Evolutionary conservation across 2,329 filamentous ascomycete species (phyloP), one percentile per base, ranked within the genome.

Genomic region (Trichoderma simmonsii): DNA sequence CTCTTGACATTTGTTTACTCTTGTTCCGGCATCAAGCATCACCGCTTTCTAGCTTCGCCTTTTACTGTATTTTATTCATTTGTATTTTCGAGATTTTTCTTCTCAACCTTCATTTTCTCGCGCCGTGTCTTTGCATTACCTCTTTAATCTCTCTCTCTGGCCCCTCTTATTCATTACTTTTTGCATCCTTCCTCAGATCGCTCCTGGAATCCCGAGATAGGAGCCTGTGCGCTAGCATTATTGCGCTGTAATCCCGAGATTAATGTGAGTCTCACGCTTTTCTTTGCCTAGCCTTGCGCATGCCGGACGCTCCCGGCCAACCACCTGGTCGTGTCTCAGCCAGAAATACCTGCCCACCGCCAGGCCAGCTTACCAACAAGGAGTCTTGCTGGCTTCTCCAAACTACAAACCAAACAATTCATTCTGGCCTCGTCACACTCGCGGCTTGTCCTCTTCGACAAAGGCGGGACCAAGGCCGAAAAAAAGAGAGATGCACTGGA

Each of bases 231-330:
- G 54, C 66, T 65, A 34, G 36, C 56, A 60, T 34, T 59, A 36
- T 68, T 64, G 77, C 74, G 30, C 48, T 60, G 34, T 32, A 43
- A 64, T 65, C 28, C 71, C 71, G 77, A 80, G 72, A 80, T 81
- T 78, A 80, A 81, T 81, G 80, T 81, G 78, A 81, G 80, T 81
- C 75, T 74, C 74, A 77, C 68, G 75, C 75, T 56, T 77, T 75
- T 77, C 74, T 76, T 77, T 76, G 70, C 76, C 70, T 57, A 71
- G 62, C 75, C 77, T 75, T 75, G 76, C 76, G 77, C 76, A 78
- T 79, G 76, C 78, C 74, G 74, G 74, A 72, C 71, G 71, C 75
- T 73, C 65, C 75, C 76, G 74, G 74, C 77, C 79, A 79, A 79
- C 78, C 79, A 76, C 75, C 74, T 71, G 72, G 76, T 75, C 73